Evolutionary conservation across 768 basidiomycete species (phyloP), one percentile per base, ranked within the genome.

Genomic region (Amanita subjunquillea): DNA sequence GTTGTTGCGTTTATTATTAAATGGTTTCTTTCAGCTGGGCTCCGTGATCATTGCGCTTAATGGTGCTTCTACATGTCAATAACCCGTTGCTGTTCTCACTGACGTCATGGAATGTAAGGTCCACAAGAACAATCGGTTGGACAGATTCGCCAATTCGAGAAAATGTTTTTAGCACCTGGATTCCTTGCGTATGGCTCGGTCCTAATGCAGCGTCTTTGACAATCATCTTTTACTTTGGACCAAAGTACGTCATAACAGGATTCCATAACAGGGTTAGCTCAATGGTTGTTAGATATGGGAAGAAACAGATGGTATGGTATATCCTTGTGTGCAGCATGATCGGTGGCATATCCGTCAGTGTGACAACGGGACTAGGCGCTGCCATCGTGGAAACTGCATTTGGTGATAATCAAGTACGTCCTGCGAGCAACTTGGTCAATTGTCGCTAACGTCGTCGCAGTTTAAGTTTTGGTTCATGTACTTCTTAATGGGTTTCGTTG

Each of bases 311-410:
- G 95, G 67, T 98, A 49, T 91, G 89, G 88, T 91, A 95, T 66
- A 94, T 98, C 57, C 73, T 77, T 39, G 89, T 99, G 42, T 99
- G 96, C 68, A 91, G 87, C 57, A 84, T 97, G 78, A 97, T 99
- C 62, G 96, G 96, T 15, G 96, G 96, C 0, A 85, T 95, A 45
- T 89, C 86, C 53, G 91, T 95, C 58, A 91, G 87, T 59, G 94
- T 95, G 51, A 95, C 94, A 12, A 93, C 91, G 30, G 95, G 96
- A 32, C 77, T 97, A 36, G 93, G 96, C 42, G 74, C 90, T 40
- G 86, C 92, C 20, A 96, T 98, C 60, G 85, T 99, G 25, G 83
- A 86, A 46, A 80, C 81, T 39, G 80, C 75, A 4, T 69, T 75
- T 70, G 87, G 87, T 37, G 73, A 87, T 56, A 91, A 87, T 65